A percentile compares a stretch with the other conserved stretches of the same genome.
Evolutionary conservation across 164 flowering plant species (phyloP).

Genomic region (Cinnamomum chago): DNA sequence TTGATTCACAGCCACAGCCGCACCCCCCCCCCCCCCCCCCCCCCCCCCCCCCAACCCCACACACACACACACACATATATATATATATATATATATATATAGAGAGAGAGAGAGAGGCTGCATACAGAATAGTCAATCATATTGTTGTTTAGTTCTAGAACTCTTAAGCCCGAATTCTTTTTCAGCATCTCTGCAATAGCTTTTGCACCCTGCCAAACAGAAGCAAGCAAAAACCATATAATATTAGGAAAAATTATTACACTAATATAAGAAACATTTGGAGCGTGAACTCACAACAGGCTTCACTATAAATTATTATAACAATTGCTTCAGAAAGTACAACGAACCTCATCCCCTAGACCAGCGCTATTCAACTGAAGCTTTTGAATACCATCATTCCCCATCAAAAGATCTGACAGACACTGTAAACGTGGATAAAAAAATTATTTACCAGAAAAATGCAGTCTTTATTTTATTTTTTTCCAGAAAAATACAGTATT

Average conservation of each 20-base stretch:
- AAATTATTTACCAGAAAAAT: not conserved
- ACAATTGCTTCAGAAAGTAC: constrained; percentile 5
- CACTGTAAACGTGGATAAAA: constrained; percentile 36
- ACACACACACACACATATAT: not conserved
- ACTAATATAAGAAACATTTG: not conserved
- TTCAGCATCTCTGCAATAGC: constrained; percentile 89
- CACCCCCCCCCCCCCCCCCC: too few species aligned
- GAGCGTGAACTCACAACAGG: not conserved
- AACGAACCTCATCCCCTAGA: constrained; percentile 88
- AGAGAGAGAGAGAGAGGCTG: too few species aligned
- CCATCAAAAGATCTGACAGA: constrained; percentile 60
- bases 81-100: too few species aligned
- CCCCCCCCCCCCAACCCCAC: too few species aligned
- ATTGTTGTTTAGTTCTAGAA: constrained; percentile 86
- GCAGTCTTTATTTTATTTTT: not conserved
- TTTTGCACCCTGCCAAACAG: constrained; percentile 76
- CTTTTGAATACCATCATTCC: constrained; percentile 64
- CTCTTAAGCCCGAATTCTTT: constrained; percentile 67
- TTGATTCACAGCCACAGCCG: not conserved
- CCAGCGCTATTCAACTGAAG: constrained; percentile 82
- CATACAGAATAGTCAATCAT: constrained; percentile 94
- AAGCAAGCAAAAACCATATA: not conserved
- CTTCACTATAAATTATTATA: not conserved
- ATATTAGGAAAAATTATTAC: not conserved
- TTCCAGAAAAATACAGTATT: not conserved